Conservation (phyloP, 257 asterid genomes). For the Phtheirospermum japonicum region DNA sequence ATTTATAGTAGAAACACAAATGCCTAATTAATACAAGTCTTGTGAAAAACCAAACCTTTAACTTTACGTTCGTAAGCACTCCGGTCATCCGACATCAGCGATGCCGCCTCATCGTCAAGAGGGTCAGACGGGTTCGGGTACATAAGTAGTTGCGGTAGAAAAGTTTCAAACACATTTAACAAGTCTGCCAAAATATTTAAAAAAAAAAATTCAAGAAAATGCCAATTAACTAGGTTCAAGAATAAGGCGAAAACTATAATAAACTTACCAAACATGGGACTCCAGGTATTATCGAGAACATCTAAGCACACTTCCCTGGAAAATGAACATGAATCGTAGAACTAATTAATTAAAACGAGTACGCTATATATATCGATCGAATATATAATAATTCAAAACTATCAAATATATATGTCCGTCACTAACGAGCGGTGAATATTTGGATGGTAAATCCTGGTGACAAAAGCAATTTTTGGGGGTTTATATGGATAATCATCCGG, state of each 20-base stretch:
- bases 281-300: constrained; percentile 78
- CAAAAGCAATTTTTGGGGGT: constrained; percentile 74
- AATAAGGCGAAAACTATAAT: neutral
- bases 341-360: too few species aligned
- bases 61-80: constrained; percentile 55
- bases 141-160: constrained; percentile 78
- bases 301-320: constrained; percentile 74
- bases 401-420: too few species aligned
- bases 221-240: neutral
- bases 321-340: constrained; percentile 3
- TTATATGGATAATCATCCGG: constrained; percentile 80
- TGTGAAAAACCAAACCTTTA: constrained; percentile 53
- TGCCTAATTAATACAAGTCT: too few species aligned
- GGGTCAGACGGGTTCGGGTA: constrained; percentile 84
- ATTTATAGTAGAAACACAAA: neutral
- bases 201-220: neutral
- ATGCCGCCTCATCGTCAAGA: constrained; percentile 73
- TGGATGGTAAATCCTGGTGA: constrained; percentile 76
- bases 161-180: constrained; percentile 73
- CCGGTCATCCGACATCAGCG: constrained; percentile 70
- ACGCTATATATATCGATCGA: too few species aligned
- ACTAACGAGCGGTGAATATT: constrained; percentile 78
- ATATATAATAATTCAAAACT: too few species aligned
- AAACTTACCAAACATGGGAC: constrained; percentile 74
- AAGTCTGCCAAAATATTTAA: constrained; percentile 47